phyloP scores from a whole-genome alignment of 352 stramenopile species.

The Globisporangium emineosum region DNA sequence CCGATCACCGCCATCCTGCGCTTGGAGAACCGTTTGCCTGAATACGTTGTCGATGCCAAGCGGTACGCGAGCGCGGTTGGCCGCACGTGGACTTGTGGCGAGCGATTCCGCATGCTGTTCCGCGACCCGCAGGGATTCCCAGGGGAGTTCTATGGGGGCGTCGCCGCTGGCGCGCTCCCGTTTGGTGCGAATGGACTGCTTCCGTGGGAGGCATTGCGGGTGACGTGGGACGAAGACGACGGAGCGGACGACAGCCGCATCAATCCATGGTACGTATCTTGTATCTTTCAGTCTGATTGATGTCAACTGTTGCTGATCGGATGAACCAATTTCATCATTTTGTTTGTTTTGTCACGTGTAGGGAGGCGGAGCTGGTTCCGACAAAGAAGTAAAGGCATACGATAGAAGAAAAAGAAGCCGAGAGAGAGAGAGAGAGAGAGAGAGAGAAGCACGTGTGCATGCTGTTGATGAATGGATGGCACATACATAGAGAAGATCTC shows the following conservation, averaged over 20 bases:
- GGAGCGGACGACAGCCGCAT: conserved; percentile 78
- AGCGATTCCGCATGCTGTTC: conserved; percentile 80
- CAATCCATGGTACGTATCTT: conserved; percentile 72
- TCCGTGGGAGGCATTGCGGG: conserved; percentile 75
- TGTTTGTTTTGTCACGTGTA: conserved; percentile 19
- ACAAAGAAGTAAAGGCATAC: conserved; percentile 31
- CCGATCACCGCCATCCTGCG: conserved; percentile 65
- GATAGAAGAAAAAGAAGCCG: conserved; percentile 1
- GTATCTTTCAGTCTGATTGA: neutral
- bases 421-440: no score
- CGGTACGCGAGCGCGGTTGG: conserved; percentile 61
- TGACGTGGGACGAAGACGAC: conserved; percentile 86
- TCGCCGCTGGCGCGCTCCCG: conserved; percentile 63
- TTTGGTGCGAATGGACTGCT: conserved; percentile 59
- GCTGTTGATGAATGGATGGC: conserved; percentile 15
- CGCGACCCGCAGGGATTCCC: conserved; percentile 62
- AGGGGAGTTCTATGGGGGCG: conserved; percentile 67
- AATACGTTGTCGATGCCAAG: conserved; percentile 57
- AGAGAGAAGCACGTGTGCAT: conserved; percentile 15
- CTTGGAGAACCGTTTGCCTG: conserved; percentile 69
- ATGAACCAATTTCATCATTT: conserved; percentile 12
- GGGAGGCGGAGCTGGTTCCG: conserved; percentile 45
- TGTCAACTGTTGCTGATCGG: neutral
- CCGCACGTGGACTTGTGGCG: conserved; percentile 54
- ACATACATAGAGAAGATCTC: conserved; percentile 1